Conservation (phyloP, 2,329 filamentous ascomycete species). For the Pestalotiopsis sp. region DNA sequence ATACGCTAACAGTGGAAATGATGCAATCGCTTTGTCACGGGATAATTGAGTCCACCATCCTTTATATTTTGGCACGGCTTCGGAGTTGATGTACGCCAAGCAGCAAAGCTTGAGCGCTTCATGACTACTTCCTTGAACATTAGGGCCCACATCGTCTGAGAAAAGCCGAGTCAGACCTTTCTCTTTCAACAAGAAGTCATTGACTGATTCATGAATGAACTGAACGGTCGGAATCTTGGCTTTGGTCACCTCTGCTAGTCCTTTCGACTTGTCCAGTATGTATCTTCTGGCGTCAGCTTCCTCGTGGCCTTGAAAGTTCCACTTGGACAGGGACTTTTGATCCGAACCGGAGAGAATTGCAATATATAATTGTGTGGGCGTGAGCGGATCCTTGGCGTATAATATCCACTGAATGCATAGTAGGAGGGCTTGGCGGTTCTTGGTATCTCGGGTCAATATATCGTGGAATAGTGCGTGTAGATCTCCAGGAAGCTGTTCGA, state of each 20-base stretch:
- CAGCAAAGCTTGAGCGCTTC: constrained; percentile 44
- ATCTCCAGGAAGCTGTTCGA: constrained; percentile 40
- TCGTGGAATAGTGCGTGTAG: constrained; percentile 42
- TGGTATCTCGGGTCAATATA: constrained; percentile 38
- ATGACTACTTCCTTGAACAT: constrained; percentile 39
- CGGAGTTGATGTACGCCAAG: constrained; percentile 8
- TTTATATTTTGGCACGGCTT: neutral
- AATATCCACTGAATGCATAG: constrained; percentile 42
- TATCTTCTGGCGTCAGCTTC: constrained; percentile 31
- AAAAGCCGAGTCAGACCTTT: constrained; percentile 31
- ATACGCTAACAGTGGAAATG: constrained; percentile 18
- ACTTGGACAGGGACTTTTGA: constrained; percentile 20
- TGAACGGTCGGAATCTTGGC: constrained; percentile 40
- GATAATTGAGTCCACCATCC: neutral
- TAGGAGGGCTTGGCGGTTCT: constrained; percentile 32
- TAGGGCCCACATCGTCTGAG: constrained; percentile 29
- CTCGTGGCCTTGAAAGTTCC: constrained; percentile 21
- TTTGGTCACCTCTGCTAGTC: constrained; percentile 46
- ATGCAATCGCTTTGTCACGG: neutral
- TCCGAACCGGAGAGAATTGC: constrained; percentile 33
- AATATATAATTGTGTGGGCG: constrained; percentile 37
- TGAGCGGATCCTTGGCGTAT: constrained; percentile 38
- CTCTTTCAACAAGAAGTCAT: constrained; percentile 46
- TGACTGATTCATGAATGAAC: constrained; percentile 56
- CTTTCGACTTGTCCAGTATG: constrained; percentile 49